Base-by-base conservation (phyloP, 257 asterid species). In the Solanum pennellii region DNA sequence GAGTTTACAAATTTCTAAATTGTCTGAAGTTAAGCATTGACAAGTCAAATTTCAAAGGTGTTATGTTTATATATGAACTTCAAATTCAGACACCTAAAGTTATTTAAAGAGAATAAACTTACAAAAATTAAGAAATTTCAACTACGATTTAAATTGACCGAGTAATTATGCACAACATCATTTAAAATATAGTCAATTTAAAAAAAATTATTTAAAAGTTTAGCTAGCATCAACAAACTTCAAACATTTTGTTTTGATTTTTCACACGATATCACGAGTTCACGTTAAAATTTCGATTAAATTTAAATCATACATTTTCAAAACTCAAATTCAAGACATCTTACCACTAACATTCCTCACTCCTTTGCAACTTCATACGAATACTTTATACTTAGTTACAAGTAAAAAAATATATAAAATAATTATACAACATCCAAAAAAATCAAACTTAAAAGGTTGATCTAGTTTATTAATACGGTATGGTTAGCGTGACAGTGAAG, bases 261-360 rank as follows among this genome's bases (percentile, higher is more conserved):
- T 39, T 2, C 8, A 39, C 42, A 7, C 0, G 0, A 0, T 39
- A 0, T 39, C 9, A 6, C 0, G 0, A 39, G 3, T 7, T 8
- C 3, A 39, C 9, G 1, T 7, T 39, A 0, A 39, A 39, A 0
- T 39, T 39, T 39, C 0, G 2, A 7, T 7, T 39, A 0, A 39
- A 39, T 39, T 7, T 39, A 7, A 39, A 39, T 39, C 42, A 39
- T 8, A 6, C 0, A 39, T 9, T 39, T 39, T 0, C 9, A 39
- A 39, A 39, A 39, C 9, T 39, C 9, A 8, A 39, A 39, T 39
- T 39, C 42, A 39, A 39, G 9, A 39, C 42, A 7, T 7, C 9
- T 39, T 6, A 39, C 8, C 2, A 7, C 8, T 39, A 0, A 39
- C 9, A 1, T 8, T 39, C 29, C 7, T 60, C 3, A 10, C 7